Evolutionary conservation across 2,329 filamentous ascomycete species (phyloP).

Genomic region (Fusarium vanettenii): DNA sequence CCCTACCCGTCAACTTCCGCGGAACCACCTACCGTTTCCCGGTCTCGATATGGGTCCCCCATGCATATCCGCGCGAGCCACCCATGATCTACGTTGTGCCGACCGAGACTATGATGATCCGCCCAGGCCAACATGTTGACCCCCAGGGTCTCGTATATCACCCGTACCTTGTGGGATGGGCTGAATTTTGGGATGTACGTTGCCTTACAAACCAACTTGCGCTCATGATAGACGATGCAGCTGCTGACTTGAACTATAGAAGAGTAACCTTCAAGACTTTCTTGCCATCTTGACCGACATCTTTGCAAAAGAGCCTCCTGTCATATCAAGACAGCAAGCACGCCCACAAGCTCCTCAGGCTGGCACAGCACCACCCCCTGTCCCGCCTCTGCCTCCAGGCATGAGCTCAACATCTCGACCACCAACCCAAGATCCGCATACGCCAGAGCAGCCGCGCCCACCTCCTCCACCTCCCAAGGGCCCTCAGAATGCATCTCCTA

Average conservation of each 20-base stretch:
- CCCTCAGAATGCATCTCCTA: conserved; percentile 49
- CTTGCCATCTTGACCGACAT: conserved; percentile 84
- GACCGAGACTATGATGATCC: conserved; percentile 86
- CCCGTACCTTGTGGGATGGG: conserved; percentile 92
- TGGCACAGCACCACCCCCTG: conserved; percentile 67
- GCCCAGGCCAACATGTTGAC: conserved; percentile 94
- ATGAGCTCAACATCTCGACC: conserved; percentile 57
- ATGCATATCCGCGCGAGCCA: conserved; percentile 86
- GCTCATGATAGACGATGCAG: not conserved
- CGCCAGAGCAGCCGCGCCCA: conserved; percentile 49
- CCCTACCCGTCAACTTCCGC: conserved; percentile 90
- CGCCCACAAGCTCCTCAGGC: conserved; percentile 47
- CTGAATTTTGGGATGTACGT: conserved; percentile 87
- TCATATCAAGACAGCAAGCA: conserved; percentile 77
- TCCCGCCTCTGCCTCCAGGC: conserved; percentile 79
- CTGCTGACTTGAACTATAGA: conserved; percentile 58
- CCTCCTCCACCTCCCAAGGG: conserved; percentile 69
- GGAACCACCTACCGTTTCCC: conserved; percentile 92
- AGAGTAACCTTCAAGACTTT: conserved; percentile 86
- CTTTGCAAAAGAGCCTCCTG: conserved; percentile 94
- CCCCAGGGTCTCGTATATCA: conserved; percentile 95
- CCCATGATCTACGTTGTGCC: conserved; percentile 92
- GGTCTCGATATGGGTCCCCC: conserved; percentile 91
- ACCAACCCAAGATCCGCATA: conserved; percentile 49
- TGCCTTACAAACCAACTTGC: not conserved